Base-by-base conservation (phyloP, 306 rosid genomes). In the Prinsepia uniflora region DNA sequence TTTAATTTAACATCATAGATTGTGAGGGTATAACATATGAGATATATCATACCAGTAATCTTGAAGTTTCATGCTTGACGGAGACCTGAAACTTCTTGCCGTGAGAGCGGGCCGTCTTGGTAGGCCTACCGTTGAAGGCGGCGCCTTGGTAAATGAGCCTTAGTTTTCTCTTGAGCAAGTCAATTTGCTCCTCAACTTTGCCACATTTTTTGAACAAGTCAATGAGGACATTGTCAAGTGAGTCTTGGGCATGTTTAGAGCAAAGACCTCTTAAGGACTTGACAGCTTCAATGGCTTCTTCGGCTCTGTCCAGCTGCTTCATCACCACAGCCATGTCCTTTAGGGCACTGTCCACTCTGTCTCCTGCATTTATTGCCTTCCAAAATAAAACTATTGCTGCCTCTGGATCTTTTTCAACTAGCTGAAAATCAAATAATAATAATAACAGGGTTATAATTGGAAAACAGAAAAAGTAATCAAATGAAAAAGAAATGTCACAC, bases 261-360 rank as follows among this genome's bases (percentile, higher is more conserved):
- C 97, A 94, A 9, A 83, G 82, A 1, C 52, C 53, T 79, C 98
- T 78, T 40, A 89, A 94, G 0, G 96, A 81, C 66, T 75, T 73
- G 34, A 94, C 76, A 3, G 96, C 89, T 80, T 89, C 84, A 86
- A 94, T 87, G 76, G 98, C 98, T 84, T 94, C 96, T 68, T 87
- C 87, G 0, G 85, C 72, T 82, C 97, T 83, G 53, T 89, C 86
- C 20, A 84, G 48, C n/a, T 87, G 92, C 73, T 94, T 94, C 97
- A 94, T 89, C 67, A 89, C 97, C 22, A 94, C 95, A 0, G 95
- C 95, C 98, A 94, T 90, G 63, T 94, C 98, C 63, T 94, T 94
- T 0, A 94, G 67, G 8, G 98, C 97, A 79, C 98, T 91, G 30
- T 94, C 98, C 11, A 94, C 88, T 72, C 86, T 90, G 41, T 94